A percentile compares a stretch with the other conserved stretches of the same genome.
Evolutionary conservation across 2,329 filamentous ascomycete genomes (phyloP).

Genomic region (Alternaria angustiovoidea): DNA sequence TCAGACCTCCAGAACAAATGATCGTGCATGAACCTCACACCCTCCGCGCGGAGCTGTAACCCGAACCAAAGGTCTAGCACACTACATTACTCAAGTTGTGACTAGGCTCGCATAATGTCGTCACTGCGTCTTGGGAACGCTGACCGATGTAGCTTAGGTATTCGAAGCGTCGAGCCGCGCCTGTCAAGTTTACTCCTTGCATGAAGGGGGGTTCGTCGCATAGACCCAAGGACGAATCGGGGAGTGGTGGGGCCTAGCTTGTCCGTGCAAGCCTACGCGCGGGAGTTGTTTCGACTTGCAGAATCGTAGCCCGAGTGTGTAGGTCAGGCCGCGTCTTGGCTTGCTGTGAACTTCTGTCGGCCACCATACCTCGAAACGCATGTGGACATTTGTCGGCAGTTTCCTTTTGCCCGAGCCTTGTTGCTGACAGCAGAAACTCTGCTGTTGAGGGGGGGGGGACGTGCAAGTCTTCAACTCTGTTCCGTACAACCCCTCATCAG

Average conservation of each 20-base stretch:
- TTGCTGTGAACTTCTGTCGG: not conserved
- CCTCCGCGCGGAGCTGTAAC: not conserved
- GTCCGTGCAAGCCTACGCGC: constrained; percentile 1
- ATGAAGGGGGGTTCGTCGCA: constrained; percentile 1
- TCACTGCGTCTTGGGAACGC: constrained; percentile 9
- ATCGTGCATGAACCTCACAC: constrained; percentile 6
- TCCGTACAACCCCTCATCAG: constrained; percentile 4
- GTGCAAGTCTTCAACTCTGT: not conserved
- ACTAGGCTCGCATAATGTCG: constrained; percentile 20
- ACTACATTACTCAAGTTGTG: not conserved
- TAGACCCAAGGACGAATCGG: constrained; percentile 13
- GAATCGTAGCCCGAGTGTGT: not conserved
- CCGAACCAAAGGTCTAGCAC: not conserved
- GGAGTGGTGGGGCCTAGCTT: not conserved
- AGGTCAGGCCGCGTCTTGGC: constrained; percentile 5
- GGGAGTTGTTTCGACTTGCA: constrained; percentile 4
- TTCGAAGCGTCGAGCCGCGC: not conserved
- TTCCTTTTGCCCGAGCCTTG: constrained; percentile 5
- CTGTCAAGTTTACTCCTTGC: constrained; percentile 9
- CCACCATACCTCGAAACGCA: not conserved
- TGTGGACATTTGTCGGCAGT: not conserved
- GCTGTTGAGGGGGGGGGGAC: not conserved
- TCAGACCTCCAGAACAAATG: not conserved
- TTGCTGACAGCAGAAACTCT: constrained; percentile 7
- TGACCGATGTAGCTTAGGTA: constrained; percentile 2